These are phyloP conservation scores for Brettanomyces bruxellensis DNA, from an alignment of 805 yeast genomes.

Conservation along the genomic window DNA sequence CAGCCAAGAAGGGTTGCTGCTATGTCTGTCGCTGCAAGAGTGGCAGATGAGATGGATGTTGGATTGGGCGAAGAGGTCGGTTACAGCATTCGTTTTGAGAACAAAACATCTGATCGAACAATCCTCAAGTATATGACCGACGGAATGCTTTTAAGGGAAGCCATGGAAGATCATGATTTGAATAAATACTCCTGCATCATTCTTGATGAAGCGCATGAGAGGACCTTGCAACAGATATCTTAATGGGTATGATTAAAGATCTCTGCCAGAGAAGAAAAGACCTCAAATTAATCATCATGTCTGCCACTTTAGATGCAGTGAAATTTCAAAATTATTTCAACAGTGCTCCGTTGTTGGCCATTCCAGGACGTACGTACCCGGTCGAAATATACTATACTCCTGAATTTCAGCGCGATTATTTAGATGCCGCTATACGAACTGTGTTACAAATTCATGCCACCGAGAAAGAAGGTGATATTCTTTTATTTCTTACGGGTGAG, in stretches of 20 bases:
- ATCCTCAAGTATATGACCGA: conserved; percentile 94
- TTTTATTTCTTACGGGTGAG: conserved; percentile 88
- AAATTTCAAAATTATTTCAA: conserved; percentile 87
- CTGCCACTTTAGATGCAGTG: conserved; percentile 96
- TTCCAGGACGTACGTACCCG: conserved; percentile 96
- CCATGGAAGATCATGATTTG: conserved; percentile 90
- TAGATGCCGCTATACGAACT: conserved; percentile 92
- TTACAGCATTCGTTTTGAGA: conserved; percentile 89
- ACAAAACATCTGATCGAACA: conserved; percentile 72
- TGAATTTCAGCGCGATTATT: conserved; percentile 88
- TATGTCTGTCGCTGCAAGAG: conserved; percentile 96
- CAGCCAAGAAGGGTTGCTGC: conserved; percentile 98
- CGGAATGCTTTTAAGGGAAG: conserved; percentile 96
- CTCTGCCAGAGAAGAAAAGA: conserved; percentile 75
- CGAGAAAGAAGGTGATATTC: conserved; percentile 86
- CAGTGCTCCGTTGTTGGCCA: conserved; percentile 89
- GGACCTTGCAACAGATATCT: conserved; percentile 95
- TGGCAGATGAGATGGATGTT: conserved; percentile 96
- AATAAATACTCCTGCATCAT: conserved; percentile 79
- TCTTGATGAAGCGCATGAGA: conserved; percentile 96
- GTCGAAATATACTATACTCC: conserved; percentile 97
- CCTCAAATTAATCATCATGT: conserved; percentile 88
- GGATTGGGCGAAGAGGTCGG: conserved; percentile 91
- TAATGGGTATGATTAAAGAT: conserved; percentile 90
- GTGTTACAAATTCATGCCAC: conserved; percentile 96